These are phyloP conservation scores for Gypsophila paniculata DNA, from an alignment of 179 eudicot genomes.

Conservation along the genomic window DNA sequence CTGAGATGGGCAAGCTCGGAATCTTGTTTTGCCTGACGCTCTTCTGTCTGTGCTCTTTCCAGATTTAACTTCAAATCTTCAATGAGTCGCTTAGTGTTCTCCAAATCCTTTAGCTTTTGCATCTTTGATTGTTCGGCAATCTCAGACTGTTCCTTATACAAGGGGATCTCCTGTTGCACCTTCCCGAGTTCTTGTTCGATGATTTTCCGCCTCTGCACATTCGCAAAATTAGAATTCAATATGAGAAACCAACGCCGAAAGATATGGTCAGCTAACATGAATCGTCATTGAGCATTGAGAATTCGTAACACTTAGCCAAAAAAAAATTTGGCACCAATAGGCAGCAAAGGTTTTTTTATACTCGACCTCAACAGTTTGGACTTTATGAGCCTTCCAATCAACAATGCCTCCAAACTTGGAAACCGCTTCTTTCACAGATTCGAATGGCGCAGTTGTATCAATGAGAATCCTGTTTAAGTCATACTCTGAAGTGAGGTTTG, in stretches of 20 bases:
- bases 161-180: conserved; percentile 71
- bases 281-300: no score
- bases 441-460: conserved; percentile 83
- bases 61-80: conserved; percentile 82
- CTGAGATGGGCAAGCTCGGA: conserved; percentile 70
- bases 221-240: conserved; percentile 11
- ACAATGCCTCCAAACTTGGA: conserved; percentile 95
- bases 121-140: conserved; percentile 70
- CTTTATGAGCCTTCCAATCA: conserved; percentile 94
- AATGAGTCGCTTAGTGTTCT: conserved; percentile 66
- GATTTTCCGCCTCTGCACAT: conserved; percentile 66
- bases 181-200: conserved; percentile 72
- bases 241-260: neutral
- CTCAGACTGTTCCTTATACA: conserved; percentile 53
- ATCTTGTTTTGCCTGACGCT: conserved; percentile 85
- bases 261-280: no score
- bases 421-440: conserved; percentile 89
- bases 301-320: neutral
- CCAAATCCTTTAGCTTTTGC: conserved; percentile 61
- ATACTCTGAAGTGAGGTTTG: conserved; percentile 32
- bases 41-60: conserved; percentile 84
- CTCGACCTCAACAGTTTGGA: conserved; percentile 68
- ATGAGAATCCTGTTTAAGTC: conserved; percentile 39
- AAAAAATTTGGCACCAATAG: neutral
- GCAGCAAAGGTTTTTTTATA: neutral